Base-by-base conservation (phyloP, 345 rosid genomes). In the Citrus reticulata region DNA sequence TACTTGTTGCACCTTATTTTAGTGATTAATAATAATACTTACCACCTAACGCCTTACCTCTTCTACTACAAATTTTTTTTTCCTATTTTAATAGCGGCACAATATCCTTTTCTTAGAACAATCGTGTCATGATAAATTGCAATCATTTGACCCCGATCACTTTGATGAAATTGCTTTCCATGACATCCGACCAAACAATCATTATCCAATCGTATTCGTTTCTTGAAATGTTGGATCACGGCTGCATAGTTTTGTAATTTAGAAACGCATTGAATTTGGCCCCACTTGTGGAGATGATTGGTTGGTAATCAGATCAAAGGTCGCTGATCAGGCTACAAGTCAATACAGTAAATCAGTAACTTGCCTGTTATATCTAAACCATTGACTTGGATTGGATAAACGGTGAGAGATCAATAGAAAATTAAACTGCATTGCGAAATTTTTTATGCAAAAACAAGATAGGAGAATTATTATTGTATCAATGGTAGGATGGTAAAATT, bases 261-360 rank as follows among this genome's bases (percentile, higher is more conserved):
- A 7, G 68, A 64, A 30, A 20, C 16, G 51, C 39, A 29, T 29
- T 70, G 37, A 46, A 17, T 17, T 17, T 49, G 73, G 54, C 60
- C 58, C 58, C 58, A 16, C 19, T 30, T 25, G 37, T 6, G 3
- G 51, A 54, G 24, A 40, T 25, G 2, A 30, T 75, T 2, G 40
- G 70, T 34, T n/a, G 51, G 70, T 42, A 34, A 42, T 35, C 4
- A n/a, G 61, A 19, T 75, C 29, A 22, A 74, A 29, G 70, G 58
- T 71, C 70, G 19, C 58, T 37, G 79, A 74, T 68, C 24, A 29
- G 2, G 29, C 14, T 74, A 29, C 72, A 79, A 64, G 77, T 66
- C 77, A 55, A 73, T 37, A 42, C 51, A 42, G 51, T 10, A 11
- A 42, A 3, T 42, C 24, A 34, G 29, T 29, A 64, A 11, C 72